Evolutionary conservation across 208 protist species (phyloP).

Genomic region (Herpetomonas muscarum): DNA sequence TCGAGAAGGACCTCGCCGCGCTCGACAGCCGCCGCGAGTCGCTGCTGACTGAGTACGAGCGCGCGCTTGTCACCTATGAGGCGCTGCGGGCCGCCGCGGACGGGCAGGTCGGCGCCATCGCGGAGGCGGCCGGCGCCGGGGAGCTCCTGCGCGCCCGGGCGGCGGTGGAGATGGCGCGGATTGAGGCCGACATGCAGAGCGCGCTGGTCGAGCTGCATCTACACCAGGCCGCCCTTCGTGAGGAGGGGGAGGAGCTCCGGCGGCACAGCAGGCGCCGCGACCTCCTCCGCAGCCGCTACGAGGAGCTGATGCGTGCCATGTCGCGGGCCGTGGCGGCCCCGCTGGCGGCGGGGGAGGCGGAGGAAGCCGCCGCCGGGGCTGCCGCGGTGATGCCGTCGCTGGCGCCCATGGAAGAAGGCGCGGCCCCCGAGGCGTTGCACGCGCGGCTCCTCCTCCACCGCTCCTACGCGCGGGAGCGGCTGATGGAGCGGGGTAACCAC

Average conservation of each 20-base stretch:
- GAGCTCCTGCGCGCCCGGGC: slow-evolving; percentile 55
- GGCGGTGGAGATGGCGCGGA: slow-evolving; percentile 36
- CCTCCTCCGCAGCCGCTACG: slow-evolving; percentile 43
- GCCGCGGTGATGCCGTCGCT: slow-evolving; percentile 7
- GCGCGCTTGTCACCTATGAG: slow-evolving; percentile 28
- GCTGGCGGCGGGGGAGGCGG: slow-evolving; percentile 19
- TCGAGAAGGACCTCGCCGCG: slow-evolving; percentile 13
- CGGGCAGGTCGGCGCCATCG: slow-evolving; percentile 21
- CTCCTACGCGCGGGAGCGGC: slow-evolving; percentile 61
- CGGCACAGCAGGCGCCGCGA: slow-evolving; percentile 24
- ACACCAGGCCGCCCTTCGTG: slow-evolving; percentile 42
- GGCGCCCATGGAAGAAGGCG: not conserved
- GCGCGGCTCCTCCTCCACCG: slow-evolving; percentile 61
- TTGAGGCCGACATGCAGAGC: slow-evolving; percentile 39
- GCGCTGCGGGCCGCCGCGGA: slow-evolving; percentile 42
- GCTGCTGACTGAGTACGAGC: slow-evolving; percentile 10
- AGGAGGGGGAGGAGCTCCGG: slow-evolving; percentile 40
- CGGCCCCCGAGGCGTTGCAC: slow-evolving; percentile 55
- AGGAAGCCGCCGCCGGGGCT: not conserved
- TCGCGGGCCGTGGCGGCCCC: slow-evolving; percentile 25
- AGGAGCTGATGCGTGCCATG: slow-evolving; percentile 40
- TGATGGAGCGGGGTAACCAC: slow-evolving; percentile 69
- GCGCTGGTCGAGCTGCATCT: slow-evolving; percentile 55
- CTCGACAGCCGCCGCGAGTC: slow-evolving; percentile 2
- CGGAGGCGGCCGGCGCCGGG: slow-evolving; percentile 27